Evolutionary conservation across 106 monocot genomes (phyloP), one percentile per base, ranked within the genome.

Genomic region (Ottelia alismoides): DNA sequence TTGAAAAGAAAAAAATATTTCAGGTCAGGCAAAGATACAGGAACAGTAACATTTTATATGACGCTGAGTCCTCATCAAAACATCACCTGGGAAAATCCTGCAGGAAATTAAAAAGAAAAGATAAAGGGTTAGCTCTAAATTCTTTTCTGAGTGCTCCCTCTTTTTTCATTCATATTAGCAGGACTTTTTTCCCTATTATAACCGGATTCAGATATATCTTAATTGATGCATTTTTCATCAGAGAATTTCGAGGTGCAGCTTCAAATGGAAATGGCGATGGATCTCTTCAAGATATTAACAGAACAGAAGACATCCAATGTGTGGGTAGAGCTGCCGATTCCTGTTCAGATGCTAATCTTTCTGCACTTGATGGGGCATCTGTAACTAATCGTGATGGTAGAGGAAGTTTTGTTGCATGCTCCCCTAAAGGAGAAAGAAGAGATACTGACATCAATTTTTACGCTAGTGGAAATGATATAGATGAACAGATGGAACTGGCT

Each of bases 1-100:
- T 49, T 52, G 71, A 69, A 28, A 92, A 72, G 59, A 70, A 58
- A 43, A 84, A 64, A 22, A 43, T 61, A 24, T 74, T 75, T 60
- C 85, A 90, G 35, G 51, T 64, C 22, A 75, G 49, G 59, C 79
- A 80, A 47, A 81, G 68, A 31, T 72, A 78, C 12, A 73, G 59
- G 20, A 32, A 50, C 12, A 31, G 54, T 5, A 74, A 31, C 51
- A 70, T 79, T 22, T 22, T 58, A 16, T 68, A 58, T 31, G 46
- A 21, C 12, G 6, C 49, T 46, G 74, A 58, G n/a, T 75, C 85
- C 54, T 77, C 85, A 23, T 55, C 78, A 7, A 78, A 78, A 28
- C 74, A 72, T 63, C 76, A 61, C 24, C 45, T 65, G 45, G 89
- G 85, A 40, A 85, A 75, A 52, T 98, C 96, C 48, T 98, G 89